phyloP scores from a whole-genome alignment of 305 asterid species.

The Fraxinus latifolia region DNA sequence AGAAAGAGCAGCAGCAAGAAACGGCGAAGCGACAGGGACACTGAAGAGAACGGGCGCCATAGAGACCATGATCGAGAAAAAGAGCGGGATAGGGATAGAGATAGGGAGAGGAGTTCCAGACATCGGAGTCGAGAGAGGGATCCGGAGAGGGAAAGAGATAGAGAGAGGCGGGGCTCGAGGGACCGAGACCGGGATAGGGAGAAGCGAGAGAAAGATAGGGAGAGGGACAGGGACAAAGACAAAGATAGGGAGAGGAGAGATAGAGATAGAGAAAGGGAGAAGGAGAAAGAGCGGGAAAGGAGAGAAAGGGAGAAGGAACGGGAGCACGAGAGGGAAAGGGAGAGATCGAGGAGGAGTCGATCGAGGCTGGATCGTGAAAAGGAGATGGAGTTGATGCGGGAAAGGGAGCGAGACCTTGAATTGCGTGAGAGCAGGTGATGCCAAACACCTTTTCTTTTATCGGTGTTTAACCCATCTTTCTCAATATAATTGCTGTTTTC shows the following conservation, averaged over 20 bases:
- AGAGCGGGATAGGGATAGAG: conserved; percentile 31
- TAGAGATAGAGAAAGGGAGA: conserved; percentile 33
- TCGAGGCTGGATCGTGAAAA: conserved; percentile 41
- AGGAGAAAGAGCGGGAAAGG: conserved; percentile 11
- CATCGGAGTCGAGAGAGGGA: background rate
- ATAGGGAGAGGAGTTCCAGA: background rate
- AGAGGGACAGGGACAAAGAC: conserved; percentile 29
- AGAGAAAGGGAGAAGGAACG: conserved; percentile 6
- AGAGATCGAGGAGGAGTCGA: conserved; percentile 40
- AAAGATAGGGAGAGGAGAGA: conserved; percentile 38
- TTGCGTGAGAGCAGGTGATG: conserved; percentile 70
- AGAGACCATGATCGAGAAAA: conserved; percentile 40
- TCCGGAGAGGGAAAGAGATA: background rate
- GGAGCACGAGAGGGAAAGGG: conserved; percentile 21
- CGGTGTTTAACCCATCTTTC: background rate
- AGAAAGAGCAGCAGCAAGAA: conserved; percentile 70
- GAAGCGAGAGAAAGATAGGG: conserved; percentile 19
- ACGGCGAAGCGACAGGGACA: conserved; percentile 54
- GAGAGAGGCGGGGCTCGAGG: conserved; percentile 16
- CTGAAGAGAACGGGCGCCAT: conserved; percentile 19
- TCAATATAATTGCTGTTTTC: background rate
- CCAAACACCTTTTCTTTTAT: conserved; percentile 18
- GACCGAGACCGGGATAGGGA: conserved; percentile 36
- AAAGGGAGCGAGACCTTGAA: conserved; percentile 57
- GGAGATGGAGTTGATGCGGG: conserved; percentile 59